These are phyloP conservation scores for Rhizopus arrhizus DNA, from an alignment of 371 early-diverging fungal species.

Conservation along the genomic window DNA sequence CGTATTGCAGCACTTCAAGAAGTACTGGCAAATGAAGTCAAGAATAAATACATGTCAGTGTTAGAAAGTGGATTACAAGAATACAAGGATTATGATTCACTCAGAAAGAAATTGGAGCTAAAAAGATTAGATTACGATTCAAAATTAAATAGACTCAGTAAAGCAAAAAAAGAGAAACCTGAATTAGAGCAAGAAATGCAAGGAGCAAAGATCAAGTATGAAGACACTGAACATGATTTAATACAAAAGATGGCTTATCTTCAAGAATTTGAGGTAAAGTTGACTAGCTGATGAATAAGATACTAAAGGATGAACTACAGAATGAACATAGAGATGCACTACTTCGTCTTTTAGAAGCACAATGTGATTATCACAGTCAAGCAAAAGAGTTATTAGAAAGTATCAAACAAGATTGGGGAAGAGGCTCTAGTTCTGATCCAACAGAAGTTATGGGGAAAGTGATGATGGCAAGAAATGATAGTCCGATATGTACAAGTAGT, in stretches of 20 bases:
- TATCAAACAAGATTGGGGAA: conserved; percentile 43
- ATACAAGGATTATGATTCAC: conserved; percentile 66
- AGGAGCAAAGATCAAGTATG: conserved; percentile 87
- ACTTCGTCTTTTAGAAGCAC: conserved; percentile 57
- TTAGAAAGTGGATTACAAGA: conserved; percentile 54
- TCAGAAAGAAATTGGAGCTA: conserved; percentile 84
- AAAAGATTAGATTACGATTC: conserved; percentile 92
- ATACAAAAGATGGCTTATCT: conserved; percentile 68
- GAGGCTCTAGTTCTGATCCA: conserved; percentile 19
- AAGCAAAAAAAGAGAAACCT: conserved; percentile 79
- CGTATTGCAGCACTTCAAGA: conserved; percentile 63
- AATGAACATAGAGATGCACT: conserved; percentile 61
- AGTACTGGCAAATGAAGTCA: conserved; percentile 52
- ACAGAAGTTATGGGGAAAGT: conserved; percentile 12
- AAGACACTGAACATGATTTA: conserved; percentile 79
- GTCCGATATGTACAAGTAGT: neutral
- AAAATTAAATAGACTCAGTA: conserved; percentile 81
- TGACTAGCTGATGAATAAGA: neutral
- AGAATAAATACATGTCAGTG: conserved; percentile 48
- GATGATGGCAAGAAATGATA: conserved; percentile 1
- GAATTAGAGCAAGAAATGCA: conserved; percentile 75
- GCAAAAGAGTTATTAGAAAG: conserved; percentile 47
- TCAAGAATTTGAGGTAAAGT: conserved; percentile 69
- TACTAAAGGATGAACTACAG: conserved; percentile 29
- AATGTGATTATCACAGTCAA: conserved; percentile 52